phyloP scores from a whole-genome alignment of 352 stramenopile species.

The Globisporangium uncinulatum region DNA sequence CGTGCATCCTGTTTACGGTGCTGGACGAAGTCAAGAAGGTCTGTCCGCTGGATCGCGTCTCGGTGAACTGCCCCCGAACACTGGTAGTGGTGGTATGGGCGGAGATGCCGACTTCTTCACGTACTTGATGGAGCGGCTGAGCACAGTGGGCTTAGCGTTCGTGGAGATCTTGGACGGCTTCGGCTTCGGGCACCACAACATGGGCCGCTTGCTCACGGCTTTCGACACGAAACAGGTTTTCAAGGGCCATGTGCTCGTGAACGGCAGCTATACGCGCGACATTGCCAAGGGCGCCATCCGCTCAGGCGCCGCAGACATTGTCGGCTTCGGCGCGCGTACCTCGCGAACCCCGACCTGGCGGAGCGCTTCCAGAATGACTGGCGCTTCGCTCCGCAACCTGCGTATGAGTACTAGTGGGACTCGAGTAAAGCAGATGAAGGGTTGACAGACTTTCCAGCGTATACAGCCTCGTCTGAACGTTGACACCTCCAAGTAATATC shows the following conservation, averaged over 20 bases:
- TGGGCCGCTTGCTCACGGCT: neutral
- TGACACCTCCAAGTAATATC: too few species aligned
- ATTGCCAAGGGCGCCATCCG: slow-evolving; percentile 15
- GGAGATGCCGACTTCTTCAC: slow-evolving; percentile 36
- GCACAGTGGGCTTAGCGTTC: slow-evolving; percentile 54
- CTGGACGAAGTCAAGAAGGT: slow-evolving; percentile 40
- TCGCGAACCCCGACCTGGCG: slow-evolving; percentile 35
- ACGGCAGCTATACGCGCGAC: slow-evolving; percentile 17
- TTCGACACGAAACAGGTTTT: slow-evolving; percentile 6
- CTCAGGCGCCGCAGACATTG: slow-evolving; percentile 13
- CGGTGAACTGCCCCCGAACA: slow-evolving; percentile 44
- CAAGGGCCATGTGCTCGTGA: slow-evolving; percentile 15
- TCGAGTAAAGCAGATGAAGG: neutral
- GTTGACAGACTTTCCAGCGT: neutral
- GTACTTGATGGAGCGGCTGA: slow-evolving; percentile 46
- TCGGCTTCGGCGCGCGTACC: slow-evolving; percentile 28
- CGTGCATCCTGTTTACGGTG: slow-evolving; percentile 68
- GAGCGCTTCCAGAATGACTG: slow-evolving; percentile 20
- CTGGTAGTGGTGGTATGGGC: slow-evolving; percentile 30
- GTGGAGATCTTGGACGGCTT: slow-evolving; percentile 53
- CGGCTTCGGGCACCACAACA: slow-evolving; percentile 31
- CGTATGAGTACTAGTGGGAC: neutral
- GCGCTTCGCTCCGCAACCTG: slow-evolving; percentile 15
- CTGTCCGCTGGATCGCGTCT: slow-evolving; percentile 25
- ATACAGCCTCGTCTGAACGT: neutral